These are phyloP conservation scores for Circinella minor DNA, from an alignment of 371 early-diverging fungal genomes.

Conservation along the genomic window DNA sequence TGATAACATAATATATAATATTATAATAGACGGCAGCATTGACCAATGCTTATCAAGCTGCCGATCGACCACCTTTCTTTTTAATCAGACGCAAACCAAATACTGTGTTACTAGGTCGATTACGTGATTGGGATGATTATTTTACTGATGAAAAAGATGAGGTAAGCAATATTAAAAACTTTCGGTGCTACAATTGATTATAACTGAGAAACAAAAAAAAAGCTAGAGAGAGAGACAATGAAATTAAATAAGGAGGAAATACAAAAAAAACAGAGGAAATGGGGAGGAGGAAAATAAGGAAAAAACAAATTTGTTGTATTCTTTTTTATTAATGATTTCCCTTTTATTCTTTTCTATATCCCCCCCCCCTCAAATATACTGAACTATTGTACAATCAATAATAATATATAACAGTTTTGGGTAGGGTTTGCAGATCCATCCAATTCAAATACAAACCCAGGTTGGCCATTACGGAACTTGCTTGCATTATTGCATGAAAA, in stretches of 20 bases:
- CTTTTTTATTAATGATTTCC: not conserved
- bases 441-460: slow-evolving; percentile 64
- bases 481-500: slow-evolving; percentile 63
- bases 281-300: too few relatives aligned
- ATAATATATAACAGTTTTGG: slow-evolving; percentile 29
- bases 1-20: not conserved
- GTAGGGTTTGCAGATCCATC: slow-evolving; percentile 90
- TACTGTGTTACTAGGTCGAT: slow-evolving; percentile 23
- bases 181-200: too few relatives aligned
- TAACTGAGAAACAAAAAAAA: too few relatives aligned
- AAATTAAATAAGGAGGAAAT: too few relatives aligned
- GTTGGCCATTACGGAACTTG: slow-evolving; percentile 92
- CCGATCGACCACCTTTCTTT: slow-evolving; percentile 18
- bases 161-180: slow-evolving; percentile 4
- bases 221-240: too few relatives aligned
- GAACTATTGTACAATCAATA: not conserved
- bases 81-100: slow-evolving; percentile 8
- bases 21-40: not conserved
- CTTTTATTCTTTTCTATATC: not conserved
- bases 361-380: not conserved
- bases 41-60: slow-evolving; percentile 7
- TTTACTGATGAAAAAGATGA: slow-evolving; percentile 18
- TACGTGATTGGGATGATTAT: slow-evolving; percentile 38
- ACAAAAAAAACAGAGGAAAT: too few relatives aligned
- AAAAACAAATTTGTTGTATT: too few relatives aligned